These are phyloP conservation scores for Myriosclerotinia scirpicola DNA, from an alignment of 2,329 filamentous ascomycete genomes.

Conservation along the genomic window DNA sequence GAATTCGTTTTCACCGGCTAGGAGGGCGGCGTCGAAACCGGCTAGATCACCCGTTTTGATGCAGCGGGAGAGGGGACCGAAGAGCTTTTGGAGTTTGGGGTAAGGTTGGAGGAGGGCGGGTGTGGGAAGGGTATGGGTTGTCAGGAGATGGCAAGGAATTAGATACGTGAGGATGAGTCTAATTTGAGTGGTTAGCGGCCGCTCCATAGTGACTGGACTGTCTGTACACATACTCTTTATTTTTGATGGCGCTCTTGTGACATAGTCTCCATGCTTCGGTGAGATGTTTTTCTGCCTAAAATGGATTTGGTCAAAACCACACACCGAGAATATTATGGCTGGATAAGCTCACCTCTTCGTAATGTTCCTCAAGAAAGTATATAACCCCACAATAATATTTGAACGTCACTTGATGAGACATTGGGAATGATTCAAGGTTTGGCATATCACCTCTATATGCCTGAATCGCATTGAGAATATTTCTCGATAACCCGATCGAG, in stretches of 20 bases:
- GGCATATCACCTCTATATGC: slow-evolving; percentile 82
- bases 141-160: slow-evolving; percentile 89
- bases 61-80: slow-evolving; percentile 72
- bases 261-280: slow-evolving; percentile 81
- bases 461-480: slow-evolving; percentile 79
- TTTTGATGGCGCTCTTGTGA: slow-evolving; percentile 67
- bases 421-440: slow-evolving; percentile 74
- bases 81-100: slow-evolving; percentile 73
- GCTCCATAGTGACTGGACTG: slow-evolving; percentile 4
- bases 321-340: not conserved
- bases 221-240: slow-evolving; percentile 61
- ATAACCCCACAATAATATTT: slow-evolving; percentile 95
- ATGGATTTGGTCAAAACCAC: slow-evolving; percentile 7
- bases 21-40: slow-evolving; percentile 79
- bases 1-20: slow-evolving; percentile 84
- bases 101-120: slow-evolving; percentile 69
- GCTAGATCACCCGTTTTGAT: slow-evolving; percentile 81
- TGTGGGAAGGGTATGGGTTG: slow-evolving; percentile 80
- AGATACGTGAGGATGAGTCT: slow-evolving; percentile 92
- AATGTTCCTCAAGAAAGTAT: slow-evolving; percentile 93
- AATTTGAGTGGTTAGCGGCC: slow-evolving; percentile 24
- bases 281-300: slow-evolving; percentile 76
- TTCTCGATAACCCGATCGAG: slow-evolving; percentile 83
- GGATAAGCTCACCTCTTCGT: slow-evolving; percentile 62
- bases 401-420: slow-evolving; percentile 90